phyloP scores from a whole-genome alignment of 78 protist species.

The Protostelium mycophagum region DNA sequence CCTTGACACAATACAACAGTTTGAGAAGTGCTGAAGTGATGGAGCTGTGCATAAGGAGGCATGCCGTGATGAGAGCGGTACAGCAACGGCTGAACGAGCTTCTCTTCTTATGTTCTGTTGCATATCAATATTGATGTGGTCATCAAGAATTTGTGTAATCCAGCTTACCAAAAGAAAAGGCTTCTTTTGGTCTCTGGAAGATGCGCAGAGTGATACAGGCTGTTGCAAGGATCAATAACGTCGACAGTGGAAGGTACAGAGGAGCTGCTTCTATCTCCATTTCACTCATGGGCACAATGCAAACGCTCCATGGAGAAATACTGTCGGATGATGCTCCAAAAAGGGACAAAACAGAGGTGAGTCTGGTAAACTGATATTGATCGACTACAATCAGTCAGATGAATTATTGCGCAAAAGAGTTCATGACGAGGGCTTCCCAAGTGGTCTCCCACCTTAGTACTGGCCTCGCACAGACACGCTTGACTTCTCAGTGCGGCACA shows the following conservation, averaged over 20 bases:
- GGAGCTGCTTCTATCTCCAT: background rate
- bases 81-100: background rate
- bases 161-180: background rate
- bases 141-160: background rate
- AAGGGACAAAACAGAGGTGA: background rate
- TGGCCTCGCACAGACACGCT: too few relatives aligned
- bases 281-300: background rate
- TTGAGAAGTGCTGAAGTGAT: background rate
- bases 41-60: background rate
- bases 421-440: too few relatives aligned
- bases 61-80: background rate
- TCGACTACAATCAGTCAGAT: background rate
- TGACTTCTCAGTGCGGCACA: too few relatives aligned
- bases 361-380: background rate
- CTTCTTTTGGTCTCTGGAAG: background rate
- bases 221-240: background rate
- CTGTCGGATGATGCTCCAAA: too few relatives aligned
- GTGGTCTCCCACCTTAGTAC: too few relatives aligned
- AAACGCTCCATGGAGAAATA: background rate
- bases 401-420: background rate
- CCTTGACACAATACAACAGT: background rate
- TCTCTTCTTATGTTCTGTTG: background rate
- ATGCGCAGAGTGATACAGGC: background rate
- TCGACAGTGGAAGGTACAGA: background rate
- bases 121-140: background rate